Evolutionary conservation across 331 rosid genomes (phyloP), one percentile per base, ranked within the genome.

Genomic region (Acacia concinna): DNA sequence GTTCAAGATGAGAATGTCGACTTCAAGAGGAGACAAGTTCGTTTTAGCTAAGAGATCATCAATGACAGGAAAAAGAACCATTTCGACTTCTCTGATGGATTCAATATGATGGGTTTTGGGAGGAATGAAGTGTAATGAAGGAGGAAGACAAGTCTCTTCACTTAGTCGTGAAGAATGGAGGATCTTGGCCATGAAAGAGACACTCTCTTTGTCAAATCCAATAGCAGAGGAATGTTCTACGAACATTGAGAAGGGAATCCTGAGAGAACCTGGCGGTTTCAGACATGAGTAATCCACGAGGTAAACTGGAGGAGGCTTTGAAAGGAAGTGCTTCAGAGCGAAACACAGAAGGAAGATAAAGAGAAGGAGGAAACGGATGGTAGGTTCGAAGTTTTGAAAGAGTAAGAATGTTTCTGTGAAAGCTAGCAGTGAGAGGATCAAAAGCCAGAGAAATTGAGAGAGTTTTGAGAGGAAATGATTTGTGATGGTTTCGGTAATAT

Each of bases 111-210:
- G 81, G 74, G 90, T 86, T 23, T 81, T 82, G 4, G 96, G 97
- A 21, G 98, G 98, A 71, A 94, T 87, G 86, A 80, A 83, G 86
- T 91, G 96, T 3, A 91, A 63, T 7, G 96, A 71, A 41, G 92
- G 96, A 17, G 98, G 98, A 21, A 91, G 94, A 31, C 37, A 94
- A 14, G 97, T 94, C 73, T 89, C 87, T 81, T 94, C 86, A 79
- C 98, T 77, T 59, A 40, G 91, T 0, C 98, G 96, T 0, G 97
- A 94, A 73, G 94, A 85, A 59, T 75, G 74, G 71, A 94, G 91
- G 59, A 89, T 65, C 84, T 89, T 94, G 51, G 81, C 85, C 98
- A 91, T 94, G 91, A 90, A 91, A 67, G 77, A 57, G 32, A 94
- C 3, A 81, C 96, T 90, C 37, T 88, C 90, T 8, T 5, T 37